Evolutionary conservation across 2,329 filamentous ascomycete species (phyloP), one percentile per base, ranked within the genome.

Genomic region (Colletotrichum cordylinicola): DNA sequence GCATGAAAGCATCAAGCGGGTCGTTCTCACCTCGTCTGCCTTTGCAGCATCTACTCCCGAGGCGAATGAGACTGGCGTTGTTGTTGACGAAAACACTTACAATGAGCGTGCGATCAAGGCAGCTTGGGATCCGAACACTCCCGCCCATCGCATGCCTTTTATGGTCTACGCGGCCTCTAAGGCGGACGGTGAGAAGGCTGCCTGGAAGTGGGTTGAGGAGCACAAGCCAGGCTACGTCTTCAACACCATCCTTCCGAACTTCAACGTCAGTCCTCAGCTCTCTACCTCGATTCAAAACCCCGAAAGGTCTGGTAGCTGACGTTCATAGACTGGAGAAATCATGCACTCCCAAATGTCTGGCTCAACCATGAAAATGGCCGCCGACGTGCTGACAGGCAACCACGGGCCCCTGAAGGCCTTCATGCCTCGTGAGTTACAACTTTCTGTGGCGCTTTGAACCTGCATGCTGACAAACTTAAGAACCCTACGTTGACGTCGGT

Each of bases 401-500:
- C 15, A n/a, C 4, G 33, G 24, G 4, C 24, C 21, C 13, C 65
- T 77, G 21, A n/a, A 21, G 2, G 12, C 6, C 2, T 55, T 67
- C 55, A 43, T 67, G 29, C 72, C 72, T 15, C 72, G 58, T 62
- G 15, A 21, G 58, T 37, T 21, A 16, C 21, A 12, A 13, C 27
- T 37, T 35, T n/a, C n/a, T 6, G 10, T 15, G 1, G 29, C 58
- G 8, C 15, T 35, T 9, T 13, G 12, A 62, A 13, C n/a, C n/a
- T 24, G 18, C n/a, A 8, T n/a, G n/a, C 13, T 35, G 29, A 21
- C 58, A 8, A 24, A 37, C 12, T 6, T 2, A 6, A 62, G 58
- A 84, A 80, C 83, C 86, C 80, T 86, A 81, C 79, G 82, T 90
- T 33, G 83, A 90, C 77, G 86, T 89, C 0, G 82, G 86, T 9